Percentiles rank a stretch among this genome's conserved stretches.
Evolutionary conservation across 805 yeast species (phyloP).

Genomic region (Metschnikowia corniflorae): DNA sequence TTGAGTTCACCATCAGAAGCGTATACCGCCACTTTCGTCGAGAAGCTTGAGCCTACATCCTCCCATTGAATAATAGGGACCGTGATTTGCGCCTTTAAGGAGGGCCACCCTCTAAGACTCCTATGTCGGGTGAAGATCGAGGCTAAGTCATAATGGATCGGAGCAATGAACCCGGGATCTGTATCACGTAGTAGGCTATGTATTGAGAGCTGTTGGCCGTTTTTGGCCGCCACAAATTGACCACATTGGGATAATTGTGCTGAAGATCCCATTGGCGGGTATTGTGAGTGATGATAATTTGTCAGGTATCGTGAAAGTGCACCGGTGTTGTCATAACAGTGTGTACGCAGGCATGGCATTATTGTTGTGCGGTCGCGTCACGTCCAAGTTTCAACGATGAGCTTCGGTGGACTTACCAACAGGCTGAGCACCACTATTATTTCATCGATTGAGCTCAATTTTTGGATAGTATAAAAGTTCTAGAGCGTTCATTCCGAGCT

Average conservation of each 20-base stretch:
- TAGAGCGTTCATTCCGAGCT: too few relatives aligned
- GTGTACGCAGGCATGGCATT: too few relatives aligned
- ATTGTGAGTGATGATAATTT: too few relatives aligned
- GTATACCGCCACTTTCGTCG: slow-evolving; percentile 30
- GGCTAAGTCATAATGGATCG: slow-evolving; percentile 8
- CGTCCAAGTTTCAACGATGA: too few relatives aligned
- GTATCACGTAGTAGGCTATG: slow-evolving; percentile 5
- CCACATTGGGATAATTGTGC: slow-evolving; percentile 20
- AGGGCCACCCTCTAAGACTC: not conserved
- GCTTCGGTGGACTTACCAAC: too few relatives aligned
- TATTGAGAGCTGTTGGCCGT: slow-evolving; percentile 7
- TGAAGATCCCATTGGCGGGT: not conserved
- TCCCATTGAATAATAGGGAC: slow-evolving; percentile 6
- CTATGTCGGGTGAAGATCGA: slow-evolving; percentile 1
- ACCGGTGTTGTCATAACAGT: too few relatives aligned
- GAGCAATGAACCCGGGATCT: not conserved
- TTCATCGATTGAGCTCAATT: too few relatives aligned
- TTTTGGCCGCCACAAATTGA: slow-evolving; percentile 17
- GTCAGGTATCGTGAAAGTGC: too few relatives aligned
- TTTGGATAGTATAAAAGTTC: too few relatives aligned
- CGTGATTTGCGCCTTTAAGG: not conserved
- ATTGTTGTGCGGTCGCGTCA: too few relatives aligned
- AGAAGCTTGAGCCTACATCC: not conserved
- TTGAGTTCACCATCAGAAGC: slow-evolving; percentile 19
- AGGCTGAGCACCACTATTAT: too few relatives aligned